Base-by-base conservation (phyloP, 345 rosid species). In the Salix koriyanagi region DNA sequence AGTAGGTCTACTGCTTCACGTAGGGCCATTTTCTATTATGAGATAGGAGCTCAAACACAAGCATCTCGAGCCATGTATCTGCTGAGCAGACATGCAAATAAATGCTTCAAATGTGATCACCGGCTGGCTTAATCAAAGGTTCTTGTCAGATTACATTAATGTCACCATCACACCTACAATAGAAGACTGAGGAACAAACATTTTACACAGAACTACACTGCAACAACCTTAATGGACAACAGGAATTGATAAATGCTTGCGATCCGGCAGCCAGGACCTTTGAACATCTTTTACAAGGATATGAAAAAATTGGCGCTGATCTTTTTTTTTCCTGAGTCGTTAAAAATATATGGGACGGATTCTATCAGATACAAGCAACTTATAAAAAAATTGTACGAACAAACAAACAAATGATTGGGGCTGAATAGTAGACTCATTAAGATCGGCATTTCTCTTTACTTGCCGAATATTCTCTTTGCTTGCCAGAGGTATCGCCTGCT, bases 301-400 rank as follows among this genome's bases (percentile, higher is more conserved):
- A 46, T 6, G 39, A 54, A 65, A 76, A 67, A 76, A 76, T 26
- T 41, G 73, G 61, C 6, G 52, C 79, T 76, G 26, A 37, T 18
- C 68, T 76, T 36, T 41, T 37, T 15, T 69, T 21, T 30, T 34
- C 41, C 39, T 12, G 30, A 30, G 34, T 66, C 62, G 10, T 13
- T 58, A 36, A 56, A 75, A 26, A 67, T 54, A 56, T 52, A 36
- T 71, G 52, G 18, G 56, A 68, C 15, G 16, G 18, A n/a, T 11
- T 37, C 28, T 19, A 41, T 41, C 15, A 8, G 21, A 67, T 19
- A 68, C 67, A 46, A 32, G 74, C 21, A 73, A 25, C 58, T 42
- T 32, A 46, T 3, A 41, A 62, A 15, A 15, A 54, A 37, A 26
- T 5, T 23, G 8, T 34, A 74, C 6, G 30, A 8, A 73, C 28